Percentiles rank a stretch among this genome's conserved stretches.
Conservation (phyloP, 2,329 filamentous ascomycete species). For the Colletotrichum simmondsii region DNA sequence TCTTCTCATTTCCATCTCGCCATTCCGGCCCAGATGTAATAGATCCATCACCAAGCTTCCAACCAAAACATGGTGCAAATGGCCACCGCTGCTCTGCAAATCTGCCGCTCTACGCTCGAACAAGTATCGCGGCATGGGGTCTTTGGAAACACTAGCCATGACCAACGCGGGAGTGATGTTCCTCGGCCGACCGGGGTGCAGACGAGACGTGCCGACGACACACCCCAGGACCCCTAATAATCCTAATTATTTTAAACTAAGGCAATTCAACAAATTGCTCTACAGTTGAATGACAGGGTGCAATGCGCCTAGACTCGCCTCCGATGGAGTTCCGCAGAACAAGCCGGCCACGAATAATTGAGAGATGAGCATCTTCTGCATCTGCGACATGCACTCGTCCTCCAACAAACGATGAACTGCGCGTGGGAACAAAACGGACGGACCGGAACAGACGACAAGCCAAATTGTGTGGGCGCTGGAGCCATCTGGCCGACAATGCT, state of each 20-base stretch:
- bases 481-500: slow-evolving; percentile 24
- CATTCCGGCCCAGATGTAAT: not conserved
- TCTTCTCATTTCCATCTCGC: not conserved
- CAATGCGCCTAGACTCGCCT: slow-evolving; percentile 13
- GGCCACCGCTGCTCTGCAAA: slow-evolving; percentile 17
- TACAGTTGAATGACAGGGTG: slow-evolving; percentile 12
- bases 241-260: slow-evolving; percentile 11
- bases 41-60: not conserved
- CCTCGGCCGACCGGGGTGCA: slow-evolving; percentile 30
- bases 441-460: not conserved
- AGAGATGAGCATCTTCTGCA: slow-evolving; percentile 4
- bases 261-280: slow-evolving; percentile 19
- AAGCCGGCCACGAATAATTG: slow-evolving; percentile 24
- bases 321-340: slow-evolving; percentile 29
- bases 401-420: not conserved
- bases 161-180: slow-evolving; percentile 33
- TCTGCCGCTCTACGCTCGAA: slow-evolving; percentile 28
- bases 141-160: slow-evolving; percentile 23
- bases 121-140: slow-evolving; percentile 30
- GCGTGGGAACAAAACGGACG: slow-evolving; percentile 13
- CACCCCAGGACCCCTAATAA: slow-evolving; percentile 32
- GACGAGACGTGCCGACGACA: slow-evolving; percentile 25
- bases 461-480: not conserved
- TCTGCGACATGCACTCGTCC: not conserved
- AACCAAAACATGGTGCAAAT: slow-evolving; percentile 4